phyloP scores from a whole-genome alignment of 495 filamentous ascomycete species.

The Letharia columbiana region DNA sequence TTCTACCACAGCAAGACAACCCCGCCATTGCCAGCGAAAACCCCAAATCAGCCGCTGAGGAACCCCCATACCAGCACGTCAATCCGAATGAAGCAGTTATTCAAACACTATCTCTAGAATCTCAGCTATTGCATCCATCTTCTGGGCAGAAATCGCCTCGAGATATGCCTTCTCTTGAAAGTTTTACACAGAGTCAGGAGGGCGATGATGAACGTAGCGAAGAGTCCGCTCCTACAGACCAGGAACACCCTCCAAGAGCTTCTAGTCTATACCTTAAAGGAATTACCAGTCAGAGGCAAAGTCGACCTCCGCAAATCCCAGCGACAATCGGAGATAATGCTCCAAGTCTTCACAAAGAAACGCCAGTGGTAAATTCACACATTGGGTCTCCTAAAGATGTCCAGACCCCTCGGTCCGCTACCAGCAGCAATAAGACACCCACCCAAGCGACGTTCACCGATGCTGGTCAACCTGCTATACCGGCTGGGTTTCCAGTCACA shows the following conservation, averaged over 20 bases:
- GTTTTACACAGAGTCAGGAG: slow-evolving; percentile 22
- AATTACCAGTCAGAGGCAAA: slow-evolving; percentile 1
- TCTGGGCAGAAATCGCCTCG: not conserved
- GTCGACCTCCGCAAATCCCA: not conserved
- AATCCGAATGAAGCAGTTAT: not conserved
- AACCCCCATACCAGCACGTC: not conserved
- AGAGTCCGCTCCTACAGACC: slow-evolving; percentile 10
- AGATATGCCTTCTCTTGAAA: slow-evolving; percentile 19
- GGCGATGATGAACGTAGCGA: slow-evolving; percentile 24
- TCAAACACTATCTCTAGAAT: not conserved
- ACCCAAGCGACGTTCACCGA: slow-evolving; percentile 22
- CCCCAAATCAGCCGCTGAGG: not conserved
- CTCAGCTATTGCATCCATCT: not conserved
- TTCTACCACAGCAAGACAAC: not conserved
- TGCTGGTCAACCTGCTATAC: slow-evolving; percentile 5
- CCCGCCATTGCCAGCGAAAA: not conserved
- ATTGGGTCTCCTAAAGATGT: slow-evolving; percentile 16
- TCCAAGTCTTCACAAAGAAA: slow-evolving; percentile 7
- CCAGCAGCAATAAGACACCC: slow-evolving; percentile 22
- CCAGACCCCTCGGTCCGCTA: slow-evolving; percentile 15
- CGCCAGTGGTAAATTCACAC: not conserved
- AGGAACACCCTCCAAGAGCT: slow-evolving; percentile 11
- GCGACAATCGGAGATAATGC: slow-evolving; percentile 8
- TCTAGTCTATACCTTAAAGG: slow-evolving; percentile 14
- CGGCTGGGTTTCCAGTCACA: not conserved